phyloP scores from a whole-genome alignment of 2,329 filamentous ascomycete genomes.

The Xylaria hypoxylon region DNA sequence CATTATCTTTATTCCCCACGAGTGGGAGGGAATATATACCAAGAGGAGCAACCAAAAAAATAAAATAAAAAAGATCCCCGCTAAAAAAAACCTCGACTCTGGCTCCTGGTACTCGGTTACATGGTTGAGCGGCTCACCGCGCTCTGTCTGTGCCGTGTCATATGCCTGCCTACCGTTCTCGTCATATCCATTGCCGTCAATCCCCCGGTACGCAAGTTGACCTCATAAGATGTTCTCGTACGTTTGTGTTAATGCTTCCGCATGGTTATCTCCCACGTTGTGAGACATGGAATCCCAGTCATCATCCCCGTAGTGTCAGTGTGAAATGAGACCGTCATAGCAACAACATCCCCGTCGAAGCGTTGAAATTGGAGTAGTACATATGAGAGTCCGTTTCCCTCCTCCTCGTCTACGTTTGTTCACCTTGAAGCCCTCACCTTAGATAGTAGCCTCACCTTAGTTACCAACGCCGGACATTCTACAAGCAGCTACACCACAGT shows the following conservation, averaged over 20 bases:
- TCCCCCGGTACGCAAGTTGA: constrained; percentile 19
- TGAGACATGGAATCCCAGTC: constrained; percentile 31
- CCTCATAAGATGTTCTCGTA: constrained; percentile 35
- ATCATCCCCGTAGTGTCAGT: constrained; percentile 16
- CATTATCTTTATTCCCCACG: constrained; percentile 20
- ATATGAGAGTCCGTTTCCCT: constrained; percentile 25
- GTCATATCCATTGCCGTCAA: constrained; percentile 14
- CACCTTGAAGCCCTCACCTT: constrained; percentile 24
- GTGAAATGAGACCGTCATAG: constrained; percentile 33
- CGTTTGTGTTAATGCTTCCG: constrained; percentile 31
- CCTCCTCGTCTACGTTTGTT: constrained; percentile 7
- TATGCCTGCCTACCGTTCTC: constrained; percentile 10
- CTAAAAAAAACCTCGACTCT: constrained; percentile 1
- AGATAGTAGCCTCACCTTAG: background rate
- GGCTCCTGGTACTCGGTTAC: constrained; percentile 18
- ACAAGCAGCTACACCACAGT: background rate
- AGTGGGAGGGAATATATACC: constrained; percentile 16
- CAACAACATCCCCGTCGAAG: constrained; percentile 10
- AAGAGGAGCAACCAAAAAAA: background rate
- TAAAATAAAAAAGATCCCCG: constrained; percentile 3
- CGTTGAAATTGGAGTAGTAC: constrained; percentile 31
- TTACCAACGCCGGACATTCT: constrained; percentile 15
- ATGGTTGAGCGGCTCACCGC: constrained; percentile 29
- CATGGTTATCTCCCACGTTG: constrained; percentile 6
- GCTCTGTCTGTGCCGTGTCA: constrained; percentile 16